Percentiles rank a stretch among this genome's conserved stretches.
Conservation (phyloP, 768 basidiomycete genomes). For the Panaeolus cyanescens region DNA sequence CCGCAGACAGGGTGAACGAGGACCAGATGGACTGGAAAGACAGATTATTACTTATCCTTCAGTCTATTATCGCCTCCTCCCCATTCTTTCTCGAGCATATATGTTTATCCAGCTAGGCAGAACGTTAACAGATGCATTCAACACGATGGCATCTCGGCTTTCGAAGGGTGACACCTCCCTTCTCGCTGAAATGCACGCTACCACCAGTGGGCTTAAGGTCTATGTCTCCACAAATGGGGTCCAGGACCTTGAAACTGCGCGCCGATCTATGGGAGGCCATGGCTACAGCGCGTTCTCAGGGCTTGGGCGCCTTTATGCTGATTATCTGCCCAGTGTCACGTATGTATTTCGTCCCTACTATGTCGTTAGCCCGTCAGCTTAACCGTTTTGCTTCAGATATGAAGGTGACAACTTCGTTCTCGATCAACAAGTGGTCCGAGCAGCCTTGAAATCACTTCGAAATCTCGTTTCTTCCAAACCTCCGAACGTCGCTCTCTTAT, state of each 20-base stretch:
- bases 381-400: slow-evolving; percentile 39
- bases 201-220: slow-evolving; percentile 69
- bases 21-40: slow-evolving; percentile 54
- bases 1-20: slow-evolving; percentile 63
- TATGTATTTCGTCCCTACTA: slow-evolving; percentile 29
- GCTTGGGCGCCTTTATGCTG: slow-evolving; percentile 63
- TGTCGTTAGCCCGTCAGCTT: not conserved
- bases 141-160: slow-evolving; percentile 48
- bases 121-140: slow-evolving; percentile 54
- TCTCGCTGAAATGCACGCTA: slow-evolving; percentile 74
- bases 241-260: slow-evolving; percentile 63
- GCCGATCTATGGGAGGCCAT: slow-evolving; percentile 77
- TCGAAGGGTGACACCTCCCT: slow-evolving; percentile 58
- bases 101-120: slow-evolving; percentile 68
- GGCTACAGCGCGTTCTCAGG: slow-evolving; percentile 73
- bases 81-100: slow-evolving; percentile 67
- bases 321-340: slow-evolving; percentile 68
- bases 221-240: slow-evolving; percentile 53
- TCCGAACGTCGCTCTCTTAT: slow-evolving; percentile 31
- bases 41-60: slow-evolving; percentile 77
- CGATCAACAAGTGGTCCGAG: slow-evolving; percentile 72
- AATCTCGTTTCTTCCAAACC: slow-evolving; percentile 29
- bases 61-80: slow-evolving; percentile 70
- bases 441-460: slow-evolving; percentile 63
- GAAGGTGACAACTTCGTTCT: slow-evolving; percentile 84